Base-by-base conservation (phyloP, 805 yeast genomes). In the Candida michaelii region DNA sequence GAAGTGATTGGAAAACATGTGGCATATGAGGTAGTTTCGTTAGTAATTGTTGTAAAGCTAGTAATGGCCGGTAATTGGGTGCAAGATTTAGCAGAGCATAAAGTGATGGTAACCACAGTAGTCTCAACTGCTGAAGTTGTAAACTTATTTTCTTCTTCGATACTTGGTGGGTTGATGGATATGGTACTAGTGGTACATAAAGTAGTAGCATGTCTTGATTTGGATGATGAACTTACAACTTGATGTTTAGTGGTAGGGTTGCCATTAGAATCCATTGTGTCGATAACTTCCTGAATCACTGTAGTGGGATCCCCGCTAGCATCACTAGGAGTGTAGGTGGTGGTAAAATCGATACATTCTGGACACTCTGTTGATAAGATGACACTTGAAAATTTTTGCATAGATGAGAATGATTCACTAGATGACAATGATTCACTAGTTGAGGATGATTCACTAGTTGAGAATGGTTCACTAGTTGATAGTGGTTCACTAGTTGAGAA, bases 81-180 rank as follows among this genome's bases (percentile, higher is more conserved):
- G 50, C 72, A 66, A 39, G 42, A 48, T 53, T 60, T 33, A 45
- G 58, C 55, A 12, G 56, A 48, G 48, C 71, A 65, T 18, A 67
- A 60, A 32, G 70, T 63, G 49, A 62, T 53, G 42, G 69, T 63
- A 32, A 63, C 49, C 27, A 62, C 60, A 29, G 68, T 62, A 36
- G 66, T 60, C 12, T 47, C 27, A 33, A 27, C 10, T 23, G 25
- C 25, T 10, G 25, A 23, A 23, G 25, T 23, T 23, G 25, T 23
- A 23, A 23, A 10, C 25, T 23, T 23, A 23, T 23, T 23, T 6
- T 23, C 25, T 23, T 23, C 25, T 23, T 23, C 25, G 25, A 10
- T 7, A 23, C 10, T 10, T 23, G 6, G 6, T 23, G 25, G 10
- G 9, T 23, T 23, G 25, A 23, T 10, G 6, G 10, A 6, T 7